Percentiles rank a stretch among this genome's conserved stretches.
These are phyloP conservation scores for Elaeagnus macrophylla DNA, from an alignment of 306 rosid genomes.

Conservation along the genomic window DNA sequence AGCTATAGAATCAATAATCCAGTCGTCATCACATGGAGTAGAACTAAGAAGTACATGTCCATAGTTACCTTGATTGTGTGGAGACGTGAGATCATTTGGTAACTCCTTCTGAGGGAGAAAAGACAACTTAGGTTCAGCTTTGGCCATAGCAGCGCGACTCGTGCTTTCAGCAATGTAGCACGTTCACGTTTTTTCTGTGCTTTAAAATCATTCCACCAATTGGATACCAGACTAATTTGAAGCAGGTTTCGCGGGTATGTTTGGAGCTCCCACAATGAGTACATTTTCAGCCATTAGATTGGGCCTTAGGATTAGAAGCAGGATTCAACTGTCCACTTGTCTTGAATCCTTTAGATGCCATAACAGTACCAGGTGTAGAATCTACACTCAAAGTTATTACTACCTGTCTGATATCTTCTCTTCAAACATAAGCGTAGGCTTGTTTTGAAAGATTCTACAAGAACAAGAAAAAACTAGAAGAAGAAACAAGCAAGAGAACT, in stretches of 20 bases:
- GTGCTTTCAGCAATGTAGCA: background rate
- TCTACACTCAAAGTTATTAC: background rate
- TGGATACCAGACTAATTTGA: background rate
- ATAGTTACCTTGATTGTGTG: background rate
- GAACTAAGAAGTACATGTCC: background rate
- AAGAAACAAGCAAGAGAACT: too few relatives aligned
- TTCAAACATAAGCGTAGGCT: background rate
- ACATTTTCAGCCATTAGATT: background rate
- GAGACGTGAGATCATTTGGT: background rate
- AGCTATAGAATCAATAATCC: background rate
- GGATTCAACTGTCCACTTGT: background rate
- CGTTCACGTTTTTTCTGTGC: background rate
- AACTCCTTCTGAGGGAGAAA: background rate
- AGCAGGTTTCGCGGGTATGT: conserved; percentile 3
- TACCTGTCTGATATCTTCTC: background rate
- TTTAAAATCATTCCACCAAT: background rate
- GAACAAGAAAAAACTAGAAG: too few relatives aligned
- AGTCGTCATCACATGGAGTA: background rate
- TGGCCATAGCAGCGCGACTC: too few relatives aligned
- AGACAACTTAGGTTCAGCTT: background rate
- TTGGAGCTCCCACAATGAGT: conserved; percentile 5
- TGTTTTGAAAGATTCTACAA: too few relatives aligned
- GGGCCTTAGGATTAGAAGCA: too few relatives aligned
- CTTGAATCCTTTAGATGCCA: background rate
- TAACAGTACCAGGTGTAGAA: background rate